These are phyloP conservation scores for Raphidocelis subcapitata DNA, from an alignment of 139 green algal species.

Conservation along the genomic window DNA sequence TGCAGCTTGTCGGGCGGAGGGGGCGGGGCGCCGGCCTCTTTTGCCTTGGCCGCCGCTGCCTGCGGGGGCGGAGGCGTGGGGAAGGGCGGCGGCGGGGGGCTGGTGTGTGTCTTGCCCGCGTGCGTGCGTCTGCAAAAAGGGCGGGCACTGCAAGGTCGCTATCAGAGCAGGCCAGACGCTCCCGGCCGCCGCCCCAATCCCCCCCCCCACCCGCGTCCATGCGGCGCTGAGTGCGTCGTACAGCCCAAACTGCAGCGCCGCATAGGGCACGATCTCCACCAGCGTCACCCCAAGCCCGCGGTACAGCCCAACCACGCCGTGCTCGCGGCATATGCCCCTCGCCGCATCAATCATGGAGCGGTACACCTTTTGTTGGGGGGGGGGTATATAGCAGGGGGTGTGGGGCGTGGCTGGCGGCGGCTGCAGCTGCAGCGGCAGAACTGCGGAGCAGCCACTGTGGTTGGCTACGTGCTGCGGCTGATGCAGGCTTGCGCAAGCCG, in stretches of 20 bases:
- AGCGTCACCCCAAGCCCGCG: slow-evolving; percentile 87
- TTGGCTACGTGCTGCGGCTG: no score
- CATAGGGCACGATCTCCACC: slow-evolving; percentile 97
- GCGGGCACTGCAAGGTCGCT: no score
- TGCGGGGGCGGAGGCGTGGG: neutral
- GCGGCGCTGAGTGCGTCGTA: slow-evolving; percentile 87
- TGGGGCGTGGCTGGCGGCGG: neutral
- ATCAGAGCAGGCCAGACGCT: no score
- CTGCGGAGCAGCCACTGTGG: neutral
- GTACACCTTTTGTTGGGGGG: slow-evolving; percentile 67
- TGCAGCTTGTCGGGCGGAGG: slow-evolving; percentile 11
- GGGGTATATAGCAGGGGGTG: neutral
- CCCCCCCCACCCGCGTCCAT: neutral
- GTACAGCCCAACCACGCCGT: slow-evolving; percentile 74
- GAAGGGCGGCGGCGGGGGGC: no score
- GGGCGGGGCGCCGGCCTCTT: neutral
- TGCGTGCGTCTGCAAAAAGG: neutral
- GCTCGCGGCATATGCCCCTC: slow-evolving; percentile 37
- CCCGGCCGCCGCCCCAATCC: no score
- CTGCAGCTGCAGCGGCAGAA: neutral
- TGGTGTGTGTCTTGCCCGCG: neutral
- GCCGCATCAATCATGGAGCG: slow-evolving; percentile 67
- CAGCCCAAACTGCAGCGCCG: slow-evolving; percentile 94
- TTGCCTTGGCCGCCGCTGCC: neutral
- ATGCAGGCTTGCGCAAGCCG: no score